Base-by-base conservation (phyloP, 2,329 filamentous ascomycete species). In the Triangularia verruculosa region DNA sequence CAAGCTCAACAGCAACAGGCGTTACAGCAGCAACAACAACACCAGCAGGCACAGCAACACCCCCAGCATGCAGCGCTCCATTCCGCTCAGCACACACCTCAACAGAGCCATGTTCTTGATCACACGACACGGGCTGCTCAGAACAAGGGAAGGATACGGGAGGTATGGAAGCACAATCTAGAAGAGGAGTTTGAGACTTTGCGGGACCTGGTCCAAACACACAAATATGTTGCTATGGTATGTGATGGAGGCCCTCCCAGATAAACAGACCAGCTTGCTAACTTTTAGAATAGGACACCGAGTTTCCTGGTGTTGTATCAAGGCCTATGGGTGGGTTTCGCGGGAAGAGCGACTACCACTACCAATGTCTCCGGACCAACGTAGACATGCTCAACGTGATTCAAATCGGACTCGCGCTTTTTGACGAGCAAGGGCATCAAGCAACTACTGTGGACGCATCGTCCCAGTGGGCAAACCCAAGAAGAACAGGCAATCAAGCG, bases 331-430 rank as follows among this genome's bases (percentile, higher is more conserved):
- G 95, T 57, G 88, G 90, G 62, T 99, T 99, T 76, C 87, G 90
- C 64, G 95, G 91, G 64, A 98, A 97, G 79, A 95, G 93, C 69
- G 94, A 97, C 72, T 99, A 99, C 74, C 95, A 99, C 76, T 99
- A 99, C 78, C 95, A 99, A 81, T 98, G 94, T 65, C 83, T 99
- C 55, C 91, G 95, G 66, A 96, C 93, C 71, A 99, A 99, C 74
- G 95, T 99, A 72, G 95, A 99, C 74, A 87, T 99, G 73, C 86
- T 99, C 72, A 97, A 96, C 76, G 93, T 98, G 70, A 98, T 99
- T 68, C 95, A 99, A 76, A 89, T 99, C 63, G 95, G 95, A 64
- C 89, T 99, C 71, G 96, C 94, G 2, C 82, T 99, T 15, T 98
- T 97, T 80, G 93, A 92, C 67, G 85, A 93, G 64, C 89, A 97